Base-by-base conservation (phyloP, 2,329 filamentous ascomycete genomes). In the Cladosporium austrohemisphaericum region DNA sequence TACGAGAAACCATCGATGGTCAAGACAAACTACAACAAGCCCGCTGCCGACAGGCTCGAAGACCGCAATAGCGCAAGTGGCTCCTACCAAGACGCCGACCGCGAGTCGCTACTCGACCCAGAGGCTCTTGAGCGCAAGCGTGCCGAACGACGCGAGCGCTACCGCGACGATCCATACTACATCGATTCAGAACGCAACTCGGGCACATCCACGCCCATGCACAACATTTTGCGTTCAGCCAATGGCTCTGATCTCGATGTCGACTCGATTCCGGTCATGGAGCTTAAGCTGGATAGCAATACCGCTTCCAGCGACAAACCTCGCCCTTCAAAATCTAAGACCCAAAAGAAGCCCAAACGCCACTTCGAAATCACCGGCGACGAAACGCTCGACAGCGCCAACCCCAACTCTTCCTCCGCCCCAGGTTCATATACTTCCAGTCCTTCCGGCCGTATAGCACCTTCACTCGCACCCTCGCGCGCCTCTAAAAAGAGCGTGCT, bases 121-220 rank as follows among this genome's bases (percentile, higher is more conserved):
- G 85, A 89, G 58, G 88, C 88, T 38, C 65, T 88, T 33, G 86
- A 87, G 4, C 78, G 83, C 54, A 80, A 87, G 54, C 87, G 84
- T 59, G 81, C 84, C 3, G 88, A 95, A 63, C 80, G 91, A 9
- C 72, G 78, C 50, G 90, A 95, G 64, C 81, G 89, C 50, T 88
- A 95, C 66, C 86, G 80, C 58, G 92, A 97, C 63, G 93, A 98
- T 61, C 93, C 93, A 1, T 98, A 95, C 67, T 98, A 98, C 64
- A 97, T 98, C 61, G 73, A 70, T 33, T 69, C 71, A 1, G 62
- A 65, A 14, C 60, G 65, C 14, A 54, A 53, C 11, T 81, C 80
- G 3, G 80, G 81, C 26, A 78, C 79, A 5, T 85, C 85, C 0
- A 92, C 87, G 1, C 88, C 88, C 0, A 83, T 93, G 41, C 86